These are phyloP conservation scores for Verticillium nubilum DNA, from an alignment of 2,329 filamentous ascomycete genomes.

Conservation along the genomic window DNA sequence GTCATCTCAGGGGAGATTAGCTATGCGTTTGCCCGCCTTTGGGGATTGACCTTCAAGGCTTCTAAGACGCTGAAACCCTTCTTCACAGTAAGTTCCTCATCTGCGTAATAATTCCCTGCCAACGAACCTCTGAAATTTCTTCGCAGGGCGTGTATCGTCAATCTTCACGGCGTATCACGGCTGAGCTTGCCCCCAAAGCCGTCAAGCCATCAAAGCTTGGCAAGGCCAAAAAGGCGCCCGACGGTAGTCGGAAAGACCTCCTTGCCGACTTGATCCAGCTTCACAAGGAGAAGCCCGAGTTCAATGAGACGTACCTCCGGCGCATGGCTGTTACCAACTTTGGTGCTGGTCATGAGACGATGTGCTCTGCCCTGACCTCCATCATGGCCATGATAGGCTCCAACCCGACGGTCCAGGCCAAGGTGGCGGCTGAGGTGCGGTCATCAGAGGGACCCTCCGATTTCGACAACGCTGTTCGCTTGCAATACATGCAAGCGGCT, in stretches of 20 bases:
- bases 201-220: constrained; percentile 17
- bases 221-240: constrained; percentile 12
- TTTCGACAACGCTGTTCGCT: constrained; percentile 16
- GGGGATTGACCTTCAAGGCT: constrained; percentile 39
- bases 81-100: constrained; percentile 34
- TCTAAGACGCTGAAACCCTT: constrained; percentile 40
- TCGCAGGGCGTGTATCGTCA: constrained; percentile 13
- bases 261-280: constrained; percentile 40
- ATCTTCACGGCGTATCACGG: constrained; percentile 27
- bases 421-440: constrained; percentile 24
- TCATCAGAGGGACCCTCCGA: constrained; percentile 3
- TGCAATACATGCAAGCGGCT: constrained; percentile 35
- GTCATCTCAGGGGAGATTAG: constrained; percentile 29
- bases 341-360: constrained; percentile 49
- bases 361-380: constrained; percentile 46
- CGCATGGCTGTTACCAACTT: constrained; percentile 51
- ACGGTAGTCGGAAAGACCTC: constrained; percentile 31
- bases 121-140: not conserved
- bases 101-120: not conserved
- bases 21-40: constrained; percentile 33
- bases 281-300: constrained; percentile 37
- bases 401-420: constrained; percentile 23
- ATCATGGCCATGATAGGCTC: constrained; percentile 40
- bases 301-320: constrained; percentile 40
- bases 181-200: constrained; percentile 16